Evolutionary conservation across 805 yeast genomes (phyloP), one percentile per base, ranked within the genome.

Genomic region (Monosporozyma aerobia): DNA sequence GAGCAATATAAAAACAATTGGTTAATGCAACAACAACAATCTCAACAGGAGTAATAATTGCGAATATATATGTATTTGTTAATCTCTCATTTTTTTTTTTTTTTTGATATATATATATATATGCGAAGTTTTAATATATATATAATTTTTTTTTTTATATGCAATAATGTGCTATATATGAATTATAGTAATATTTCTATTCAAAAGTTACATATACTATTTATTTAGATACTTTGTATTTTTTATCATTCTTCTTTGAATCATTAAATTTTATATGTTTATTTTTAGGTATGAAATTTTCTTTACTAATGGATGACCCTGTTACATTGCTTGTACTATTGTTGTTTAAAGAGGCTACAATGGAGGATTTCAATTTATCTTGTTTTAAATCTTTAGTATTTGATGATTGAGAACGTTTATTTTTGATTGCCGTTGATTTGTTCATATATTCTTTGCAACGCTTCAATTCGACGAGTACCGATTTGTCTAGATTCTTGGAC

Each of bases 381-480:
- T 63, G 58, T 47, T 56, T 71, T 19, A 68, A 60, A n/a, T 52
- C 48, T 30, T 49, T 54, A 10, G 53, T 65, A 54, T 44, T 66
- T 52, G 53, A 59, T 50, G 19, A 11, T 30, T 48, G 45, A 5
- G 14, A 11, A 19, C 44, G 41, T 35, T 48, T 47, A 19, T 13
- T 14, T 19, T 53, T 68, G 47, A 51, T 47, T 35, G 54, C 55
- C 45, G 58, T 79, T 39, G 79, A 74, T 60, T 81, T 75, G 40
- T 75, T 75, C 81, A 85, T 83, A 57, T 83, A 85, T n/a, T 73
- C 62, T 63, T 84, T 85, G 43, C 87, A 83, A 55, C 90, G 73
- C 7, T 72, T 74, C 50, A 87, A 70, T 61, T 86, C 95, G 32
- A 70, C 70, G 82, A 83, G 80, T 22, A 89, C 77, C 4, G 43